These are phyloP conservation scores for Fusarium transvaalense DNA, from an alignment of 2,329 filamentous ascomycete species.

Conservation along the genomic window DNA sequence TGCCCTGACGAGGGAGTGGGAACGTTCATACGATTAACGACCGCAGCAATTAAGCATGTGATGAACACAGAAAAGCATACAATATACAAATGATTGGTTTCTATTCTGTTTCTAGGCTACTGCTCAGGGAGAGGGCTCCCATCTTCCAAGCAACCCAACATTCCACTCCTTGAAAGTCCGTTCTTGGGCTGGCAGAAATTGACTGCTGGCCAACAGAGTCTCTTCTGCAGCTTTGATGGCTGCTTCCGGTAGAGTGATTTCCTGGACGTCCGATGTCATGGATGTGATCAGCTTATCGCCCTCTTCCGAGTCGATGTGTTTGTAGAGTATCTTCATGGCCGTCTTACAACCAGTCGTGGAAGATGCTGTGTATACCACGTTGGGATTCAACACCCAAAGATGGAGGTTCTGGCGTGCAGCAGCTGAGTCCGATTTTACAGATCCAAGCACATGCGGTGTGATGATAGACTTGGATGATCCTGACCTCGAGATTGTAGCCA, in stretches of 20 bases:
- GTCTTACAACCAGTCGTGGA: conserved; percentile 46
- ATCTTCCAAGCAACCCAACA: conserved; percentile 70
- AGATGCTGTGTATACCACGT: conserved; percentile 65
- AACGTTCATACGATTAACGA: background rate
- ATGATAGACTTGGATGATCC: conserved; percentile 69
- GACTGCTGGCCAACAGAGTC: conserved; percentile 62
- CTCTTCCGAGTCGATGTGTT: conserved; percentile 56
- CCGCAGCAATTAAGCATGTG: background rate
- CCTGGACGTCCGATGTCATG: conserved; percentile 69
- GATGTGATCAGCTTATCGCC: conserved; percentile 64
- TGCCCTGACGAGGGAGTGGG: background rate
- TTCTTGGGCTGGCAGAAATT: conserved; percentile 66
- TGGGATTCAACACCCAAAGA: conserved; percentile 69
- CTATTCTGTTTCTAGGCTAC: background rate
- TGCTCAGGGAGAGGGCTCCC: conserved; percentile 38
- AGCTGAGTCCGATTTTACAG: conserved; percentile 5
- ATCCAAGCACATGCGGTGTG: conserved; percentile 51
- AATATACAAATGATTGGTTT: background rate
- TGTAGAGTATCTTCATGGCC: conserved; percentile 68
- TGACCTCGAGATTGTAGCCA: conserved; percentile 67
- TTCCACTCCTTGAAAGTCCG: conserved; percentile 74
- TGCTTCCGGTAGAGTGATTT: conserved; percentile 65
- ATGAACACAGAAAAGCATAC: background rate
- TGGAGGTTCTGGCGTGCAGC: conserved; percentile 54
- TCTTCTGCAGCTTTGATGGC: conserved; percentile 61